Evolutionary conservation across 1,139 yeast species (phyloP), one percentile per base, ranked within the genome.

Genomic region (Hyphopichia buzzinii): DNA sequence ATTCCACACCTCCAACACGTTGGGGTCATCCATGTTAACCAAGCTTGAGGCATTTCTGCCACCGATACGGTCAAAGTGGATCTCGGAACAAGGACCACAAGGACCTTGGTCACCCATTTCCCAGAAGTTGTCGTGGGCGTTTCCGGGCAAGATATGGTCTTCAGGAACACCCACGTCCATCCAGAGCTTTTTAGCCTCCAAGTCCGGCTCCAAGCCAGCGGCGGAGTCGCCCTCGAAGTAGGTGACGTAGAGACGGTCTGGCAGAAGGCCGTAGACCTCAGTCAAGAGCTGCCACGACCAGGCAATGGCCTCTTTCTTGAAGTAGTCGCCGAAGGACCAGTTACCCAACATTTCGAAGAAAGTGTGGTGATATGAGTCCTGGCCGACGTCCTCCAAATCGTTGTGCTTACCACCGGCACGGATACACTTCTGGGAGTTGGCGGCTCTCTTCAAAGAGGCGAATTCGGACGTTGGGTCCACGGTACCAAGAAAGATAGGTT

Each of bases 41-140:
- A 92, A 74, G 48, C 67, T 59, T 24, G 97, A 74, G 41, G 97
- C 98, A 56, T 92, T 90, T 70, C 99, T 81, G 39, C 97, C 97
- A 44, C 98, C 98, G 47, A 92, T 88, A 66, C 98, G 81, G 62
- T 92, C 99, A 63, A 88, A 92, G 64, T 92, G 99, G 50, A 92
- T 78, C 64, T 92, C 98, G 14, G 96, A 86, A 69, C 98, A 94
- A 35, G 99, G 99, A 45, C 99, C 99, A 72, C 99, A 92, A 31
- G 99, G 99, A 48, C 99, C 99, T 69, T 90, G 97, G 58, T 94
- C 99, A 51, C 99, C 99, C 99, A 92, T 92, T 72, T 94, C 99
- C 99, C 99, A 92, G 64, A 92, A 92, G 69, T 92, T 92, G 61
- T 92, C 99, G 58, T 81, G 72, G 38, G 82, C 86, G 47, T 81